Evolutionary conservation across 176 grass and related monocot species (phyloP), one percentile per base, ranked within the genome.

Genomic region (Secale cereale): DNA sequence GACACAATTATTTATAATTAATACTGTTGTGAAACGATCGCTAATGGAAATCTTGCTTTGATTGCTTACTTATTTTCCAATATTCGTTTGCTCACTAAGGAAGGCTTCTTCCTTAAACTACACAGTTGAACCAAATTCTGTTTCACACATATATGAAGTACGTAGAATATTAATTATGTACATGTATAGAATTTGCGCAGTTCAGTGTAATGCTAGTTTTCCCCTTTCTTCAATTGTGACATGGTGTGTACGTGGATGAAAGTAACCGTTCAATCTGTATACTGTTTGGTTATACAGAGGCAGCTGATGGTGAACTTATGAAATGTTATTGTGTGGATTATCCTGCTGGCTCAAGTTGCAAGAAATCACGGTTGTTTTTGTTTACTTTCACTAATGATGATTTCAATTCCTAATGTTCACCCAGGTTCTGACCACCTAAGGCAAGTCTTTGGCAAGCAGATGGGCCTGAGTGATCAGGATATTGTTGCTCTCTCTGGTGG

Each of bases 401-500:
- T 48, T 6, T 64, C 8, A 10, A 64, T 43, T 17, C 27, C 12
- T 31, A 1, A 11, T 65, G 46, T 19, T 60, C n/a, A 54, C 25
- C 23, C 73, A 98, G 96, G 93, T 80, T 82, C 76, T 76, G 96
- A 98, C 77, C 97, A 98, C 83, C 88, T 98, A 61, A 98, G 97
- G 81, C 89, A 98, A 82, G 97, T 98, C 30, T 98, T 98, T 10
- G 66, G 91, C 35, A 87, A 79, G 8, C 97, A 92, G 66, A 98
- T 98, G 97, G 97, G 97, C 17, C 86, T 98, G 85, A 95, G 91
- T 32, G 97, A 98, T 79, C 74, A 91, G 84, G 97, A 98, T 79
- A 98, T 98, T 62, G 97, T 98, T 89, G 97, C 81, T 9, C 93
- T 98, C 29, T 98, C 97, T 84, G 97, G 97, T 73, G 97, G 50